These are phyloP conservation scores for Termitomyces titanicus DNA, from an alignment of 768 basidiomycete genomes.

Conservation along the genomic window DNA sequence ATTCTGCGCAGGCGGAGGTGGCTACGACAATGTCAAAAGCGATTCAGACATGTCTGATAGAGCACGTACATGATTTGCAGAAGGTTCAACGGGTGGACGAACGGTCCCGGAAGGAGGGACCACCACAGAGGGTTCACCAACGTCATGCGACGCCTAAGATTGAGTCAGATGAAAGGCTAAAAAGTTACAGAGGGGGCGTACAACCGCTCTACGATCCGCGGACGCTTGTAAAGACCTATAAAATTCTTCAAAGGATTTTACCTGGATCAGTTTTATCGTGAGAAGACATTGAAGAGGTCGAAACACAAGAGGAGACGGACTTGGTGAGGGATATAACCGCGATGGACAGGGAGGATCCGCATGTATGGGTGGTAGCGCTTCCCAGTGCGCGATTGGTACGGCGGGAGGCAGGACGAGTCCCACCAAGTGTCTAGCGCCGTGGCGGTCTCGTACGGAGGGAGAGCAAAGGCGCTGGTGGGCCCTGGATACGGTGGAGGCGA, in stretches of 20 bases:
- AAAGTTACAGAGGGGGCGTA: not conserved
- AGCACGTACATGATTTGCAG: not conserved
- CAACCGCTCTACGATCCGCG: not conserved
- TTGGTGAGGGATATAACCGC: not conserved
- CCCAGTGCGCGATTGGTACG: slow-evolving; percentile 8
- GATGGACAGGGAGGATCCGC: not conserved
- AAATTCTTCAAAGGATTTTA: not conserved
- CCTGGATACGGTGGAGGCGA: slow-evolving; percentile 1
- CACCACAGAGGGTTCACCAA: not conserved
- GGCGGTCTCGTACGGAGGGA: slow-evolving; percentile 7
- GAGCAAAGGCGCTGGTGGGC: not conserved
- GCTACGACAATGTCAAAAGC: not conserved
- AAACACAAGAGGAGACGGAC: not conserved
- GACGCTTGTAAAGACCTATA: slow-evolving; percentile 1
- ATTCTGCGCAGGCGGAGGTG: not conserved
- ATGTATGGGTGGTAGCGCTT: slow-evolving; percentile 12
- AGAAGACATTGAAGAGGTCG: not conserved
- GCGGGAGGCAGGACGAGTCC: slow-evolving; percentile 12
- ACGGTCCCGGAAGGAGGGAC: not conserved
- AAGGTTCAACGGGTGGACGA: not conserved
- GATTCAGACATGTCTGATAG: not conserved
- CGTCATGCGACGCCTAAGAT: not conserved
- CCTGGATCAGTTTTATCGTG: not conserved
- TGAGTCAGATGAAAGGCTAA: not conserved
- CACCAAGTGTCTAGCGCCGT: slow-evolving; percentile 1